Evolutionary conservation across 495 filamentous ascomycete species (phyloP), one percentile per base, ranked within the genome.

Genomic region (Elasticomyces elasticus): DNA sequence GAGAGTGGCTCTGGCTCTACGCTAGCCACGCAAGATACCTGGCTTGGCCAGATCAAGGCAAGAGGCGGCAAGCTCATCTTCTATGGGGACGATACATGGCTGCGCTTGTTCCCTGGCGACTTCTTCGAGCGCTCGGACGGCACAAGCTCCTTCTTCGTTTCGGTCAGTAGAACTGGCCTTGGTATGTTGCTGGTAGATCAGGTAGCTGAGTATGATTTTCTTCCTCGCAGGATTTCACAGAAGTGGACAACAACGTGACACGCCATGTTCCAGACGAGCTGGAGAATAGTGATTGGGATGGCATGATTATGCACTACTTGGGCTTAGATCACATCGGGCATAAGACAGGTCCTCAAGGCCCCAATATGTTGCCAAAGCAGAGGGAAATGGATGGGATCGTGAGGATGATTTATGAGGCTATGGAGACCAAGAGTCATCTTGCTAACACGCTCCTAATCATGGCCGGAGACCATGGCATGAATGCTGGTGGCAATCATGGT

Each of bases 71-170:
- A 85, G 57, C 73, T 96, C 47, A 74, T 94, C 65, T 91, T 99
- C 86, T 95, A 94, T 61, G 92, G 92, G 40, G 92, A 99, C 64
- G 92, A 99, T 67, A 99, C 92, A 13, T 99, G 92, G 92, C 72
- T 97, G 52, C 97, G 95, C 68, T 77, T 99, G 30, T 97, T 99
- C 65, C 92, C 92, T 5, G 48, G 33, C 5, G 80, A 77, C 7
- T 84, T 82, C 33, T 99, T 99, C 69, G 78, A 79, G 58, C 80
- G 90, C 27, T 74, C 79, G 19, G 92, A 99, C 65, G 94, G 94
- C 31, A 97, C 94, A 1, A 87, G 87, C 31, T 96, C 90, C 69
- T 99, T 99, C 66, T 99, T 96, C 68, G 92, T 99, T 56, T 90
- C 92, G 69, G 89, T 95, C 63, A 77, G 86, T 81, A 50, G 37